Percentiles rank a stretch among this genome's conserved stretches.
phyloP scores from a whole-genome alignment of 345 rosid species.

The Citrus sp. region DNA sequence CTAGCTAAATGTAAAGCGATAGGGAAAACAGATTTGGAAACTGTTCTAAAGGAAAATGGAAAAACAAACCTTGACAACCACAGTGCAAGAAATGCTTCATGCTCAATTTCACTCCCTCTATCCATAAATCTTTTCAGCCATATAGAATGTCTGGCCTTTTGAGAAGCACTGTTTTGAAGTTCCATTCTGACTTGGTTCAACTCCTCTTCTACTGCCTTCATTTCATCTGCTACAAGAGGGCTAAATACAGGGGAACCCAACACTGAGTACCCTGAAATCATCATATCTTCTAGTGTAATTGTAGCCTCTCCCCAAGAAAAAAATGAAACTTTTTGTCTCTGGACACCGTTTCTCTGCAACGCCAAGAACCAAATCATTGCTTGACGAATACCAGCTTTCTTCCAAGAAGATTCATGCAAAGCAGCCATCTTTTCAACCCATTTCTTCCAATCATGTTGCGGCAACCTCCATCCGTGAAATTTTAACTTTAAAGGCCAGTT shows the following conservation, averaged over 20 bases:
- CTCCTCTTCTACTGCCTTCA: slow-evolving; percentile 15
- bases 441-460: slow-evolving; percentile 27
- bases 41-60: background rate
- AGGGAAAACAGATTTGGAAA: slow-evolving; percentile 7
- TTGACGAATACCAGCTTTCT: slow-evolving; percentile 37
- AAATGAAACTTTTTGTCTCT: slow-evolving; percentile 45
- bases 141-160: background rate
- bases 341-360: slow-evolving; percentile 46
- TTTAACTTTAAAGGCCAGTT: slow-evolving; percentile 21
- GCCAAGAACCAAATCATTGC: slow-evolving; percentile 37
- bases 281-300: slow-evolving; percentile 43
- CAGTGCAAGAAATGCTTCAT: slow-evolving; percentile 40
- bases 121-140: slow-evolving; percentile 30
- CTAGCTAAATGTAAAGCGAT: slow-evolving; percentile 37
- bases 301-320: slow-evolving; percentile 64
- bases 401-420: slow-evolving; percentile 31
- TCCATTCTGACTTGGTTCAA: slow-evolving; percentile 11
- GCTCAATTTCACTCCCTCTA: slow-evolving; percentile 30
- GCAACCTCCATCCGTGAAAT: slow-evolving; percentile 34
- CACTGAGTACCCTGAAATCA: slow-evolving; percentile 37
- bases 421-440: slow-evolving; percentile 42
- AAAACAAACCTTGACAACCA: slow-evolving; percentile 37
- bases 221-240: slow-evolving; percentile 13
- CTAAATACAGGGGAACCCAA: slow-evolving; percentile 39
- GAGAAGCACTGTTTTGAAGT: background rate